Evolutionary conservation across 1,139 yeast species (phyloP).

Genomic region (Saccharomyces pastorianus): DNA sequence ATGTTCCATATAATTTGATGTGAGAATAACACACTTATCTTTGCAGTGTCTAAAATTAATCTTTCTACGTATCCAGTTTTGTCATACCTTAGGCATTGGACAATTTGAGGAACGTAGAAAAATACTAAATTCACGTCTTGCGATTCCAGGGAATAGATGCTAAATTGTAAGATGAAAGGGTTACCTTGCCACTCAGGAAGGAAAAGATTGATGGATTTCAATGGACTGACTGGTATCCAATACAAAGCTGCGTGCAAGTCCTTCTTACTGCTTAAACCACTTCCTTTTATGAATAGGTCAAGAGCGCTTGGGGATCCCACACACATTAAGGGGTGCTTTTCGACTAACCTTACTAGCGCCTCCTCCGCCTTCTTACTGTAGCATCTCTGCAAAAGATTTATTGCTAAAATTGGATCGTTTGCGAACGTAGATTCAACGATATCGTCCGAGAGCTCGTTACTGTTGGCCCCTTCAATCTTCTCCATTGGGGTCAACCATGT

Average conservation of each 20-base stretch:
- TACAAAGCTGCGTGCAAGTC: conserved; percentile 40
- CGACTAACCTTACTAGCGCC: conserved; percentile 41
- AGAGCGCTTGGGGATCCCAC: conserved; percentile 58
- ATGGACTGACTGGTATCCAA: conserved; percentile 75
- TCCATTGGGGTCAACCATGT: conserved; percentile 75
- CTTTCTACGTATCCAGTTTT: conserved; percentile 76
- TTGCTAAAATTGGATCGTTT: conserved; percentile 69
- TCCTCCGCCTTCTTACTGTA: conserved; percentile 37
- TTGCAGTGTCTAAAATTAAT: conserved; percentile 86
- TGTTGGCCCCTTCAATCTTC: conserved; percentile 35
- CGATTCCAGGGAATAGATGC: conserved; percentile 81
- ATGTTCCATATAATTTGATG: conserved; percentile 98
- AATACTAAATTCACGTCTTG: conserved; percentile 86
- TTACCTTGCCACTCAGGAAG: conserved; percentile 66
- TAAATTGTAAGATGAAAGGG: conserved; percentile 69
- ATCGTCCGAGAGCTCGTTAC: conserved; percentile 20
- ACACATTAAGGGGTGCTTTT: conserved; percentile 54
- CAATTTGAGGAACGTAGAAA: conserved; percentile 96
- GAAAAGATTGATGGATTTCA: conserved; percentile 79
- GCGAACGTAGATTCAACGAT: conserved; percentile 47
- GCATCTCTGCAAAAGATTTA: conserved; percentile 59
- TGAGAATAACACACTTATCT: conserved; percentile 82
- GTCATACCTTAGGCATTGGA: conserved; percentile 82
- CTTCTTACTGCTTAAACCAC: conserved; percentile 23
- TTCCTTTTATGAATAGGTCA: conserved; percentile 44